These are phyloP conservation scores for Sedum album DNA, from an alignment of 164 flowering plant species.

Conservation along the genomic window DNA sequence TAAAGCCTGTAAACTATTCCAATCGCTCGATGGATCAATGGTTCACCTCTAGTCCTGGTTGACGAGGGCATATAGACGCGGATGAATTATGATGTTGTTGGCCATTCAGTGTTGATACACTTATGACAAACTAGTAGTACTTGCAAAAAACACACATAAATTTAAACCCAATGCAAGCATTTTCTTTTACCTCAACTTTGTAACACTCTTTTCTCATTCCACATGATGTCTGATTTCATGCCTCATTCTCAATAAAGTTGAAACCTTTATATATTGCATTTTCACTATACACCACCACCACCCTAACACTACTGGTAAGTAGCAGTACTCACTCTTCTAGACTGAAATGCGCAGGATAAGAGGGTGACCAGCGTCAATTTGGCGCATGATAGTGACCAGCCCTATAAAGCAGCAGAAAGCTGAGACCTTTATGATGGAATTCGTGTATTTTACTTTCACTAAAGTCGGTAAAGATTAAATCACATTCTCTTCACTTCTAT, in stretches of 20 bases:
- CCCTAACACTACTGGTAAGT: background rate
- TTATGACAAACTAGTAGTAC: background rate
- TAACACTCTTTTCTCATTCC: background rate
- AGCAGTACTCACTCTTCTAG: background rate
- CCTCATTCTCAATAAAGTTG: slow-evolving; percentile 3
- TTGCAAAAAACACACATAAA: background rate
- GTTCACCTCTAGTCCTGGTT: background rate
- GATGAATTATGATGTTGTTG: background rate
- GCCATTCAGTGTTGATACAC: background rate
- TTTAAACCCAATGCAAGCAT: background rate
- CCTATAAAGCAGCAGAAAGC: background rate
- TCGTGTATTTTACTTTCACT: slow-evolving; percentile 3
- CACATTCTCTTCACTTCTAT: background rate
- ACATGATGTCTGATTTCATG: slow-evolving; percentile 5
- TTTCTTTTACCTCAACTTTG: background rate
- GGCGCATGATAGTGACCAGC: background rate
- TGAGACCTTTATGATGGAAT: slow-evolving; percentile 5
- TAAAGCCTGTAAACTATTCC: background rate
- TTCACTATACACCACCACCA: background rate
- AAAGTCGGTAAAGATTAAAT: slow-evolving; percentile 7
- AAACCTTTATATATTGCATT: background rate
- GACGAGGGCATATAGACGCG: background rate
- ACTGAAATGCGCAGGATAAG: background rate
- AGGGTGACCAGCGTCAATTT: background rate
- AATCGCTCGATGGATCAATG: background rate